phyloP scores from a whole-genome alignment of 1,284 basidiomycete genomes.

The Leucoagaricus sp. region DNA sequence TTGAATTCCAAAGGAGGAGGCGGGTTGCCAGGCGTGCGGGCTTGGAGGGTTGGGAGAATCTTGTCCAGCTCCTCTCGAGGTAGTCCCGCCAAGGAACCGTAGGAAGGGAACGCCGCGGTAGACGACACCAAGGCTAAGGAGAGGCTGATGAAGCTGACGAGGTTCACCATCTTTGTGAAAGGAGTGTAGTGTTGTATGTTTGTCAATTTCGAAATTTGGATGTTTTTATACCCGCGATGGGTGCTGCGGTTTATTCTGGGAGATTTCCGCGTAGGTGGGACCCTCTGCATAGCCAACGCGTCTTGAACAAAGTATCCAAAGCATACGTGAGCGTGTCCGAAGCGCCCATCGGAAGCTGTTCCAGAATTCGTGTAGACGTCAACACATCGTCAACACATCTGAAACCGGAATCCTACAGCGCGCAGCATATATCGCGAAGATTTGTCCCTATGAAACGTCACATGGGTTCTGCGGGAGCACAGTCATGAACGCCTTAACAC shows the following conservation, averaged over 20 bases:
- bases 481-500: background rate
- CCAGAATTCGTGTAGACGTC: background rate
- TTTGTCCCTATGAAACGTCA: background rate
- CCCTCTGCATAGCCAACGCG: background rate
- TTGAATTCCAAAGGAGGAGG: conserved; percentile 12
- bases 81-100: conserved; percentile 10
- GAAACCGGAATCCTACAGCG: background rate
- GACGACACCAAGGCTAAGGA: conserved; percentile 3
- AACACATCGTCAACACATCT: too few species aligned
- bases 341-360: background rate
- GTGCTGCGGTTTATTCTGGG: background rate
- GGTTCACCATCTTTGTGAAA: background rate
- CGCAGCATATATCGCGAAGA: background rate
- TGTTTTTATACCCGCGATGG: background rate
- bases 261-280: background rate
- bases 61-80: conserved; percentile 35
- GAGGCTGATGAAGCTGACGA: conserved; percentile 5
- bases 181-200: background rate
- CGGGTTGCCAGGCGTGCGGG: conserved; percentile 1
- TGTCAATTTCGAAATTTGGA: background rate
- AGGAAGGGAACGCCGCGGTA: conserved; percentile 9
- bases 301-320: background rate
- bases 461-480: background rate
- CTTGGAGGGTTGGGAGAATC: conserved; percentile 11
- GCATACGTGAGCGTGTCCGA: background rate